Percentiles rank a stretch among this genome's conserved stretches.
Evolutionary conservation across 441 rosid species (phyloP).

Genomic region (Pelargonium citronellum): DNA sequence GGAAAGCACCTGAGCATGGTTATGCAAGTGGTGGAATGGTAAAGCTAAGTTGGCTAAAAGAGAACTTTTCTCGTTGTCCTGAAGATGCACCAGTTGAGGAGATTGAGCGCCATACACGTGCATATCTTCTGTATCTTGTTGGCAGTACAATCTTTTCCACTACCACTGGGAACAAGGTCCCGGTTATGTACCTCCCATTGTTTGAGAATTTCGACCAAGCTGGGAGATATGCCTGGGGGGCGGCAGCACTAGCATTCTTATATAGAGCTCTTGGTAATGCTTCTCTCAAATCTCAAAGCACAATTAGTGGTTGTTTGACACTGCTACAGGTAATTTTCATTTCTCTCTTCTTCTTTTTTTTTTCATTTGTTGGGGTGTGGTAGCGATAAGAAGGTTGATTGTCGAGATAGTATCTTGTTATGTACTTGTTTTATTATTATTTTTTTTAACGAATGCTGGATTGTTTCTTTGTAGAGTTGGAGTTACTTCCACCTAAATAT

Average conservation of each 20-base stretch:
- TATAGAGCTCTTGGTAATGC: slow-evolving; percentile 98
- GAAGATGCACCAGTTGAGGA: slow-evolving; percentile 56
- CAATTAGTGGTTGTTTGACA: slow-evolving; percentile 93
- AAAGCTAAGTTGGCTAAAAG: slow-evolving; percentile 96
- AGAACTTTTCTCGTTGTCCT: slow-evolving; percentile 69
- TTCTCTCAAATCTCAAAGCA: slow-evolving; percentile 87
- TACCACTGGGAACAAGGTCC: slow-evolving; percentile 95
- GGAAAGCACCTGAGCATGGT: slow-evolving; percentile 38
- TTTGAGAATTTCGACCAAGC: slow-evolving; percentile 76
- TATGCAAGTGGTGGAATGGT: slow-evolving; percentile 59
- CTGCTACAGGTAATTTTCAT: slow-evolving; percentile 44
- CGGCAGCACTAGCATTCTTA: slow-evolving; percentile 87
- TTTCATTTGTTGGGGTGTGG: slow-evolving; percentile 84
- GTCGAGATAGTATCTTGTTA: no score
- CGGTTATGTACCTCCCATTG: slow-evolving; percentile 94
- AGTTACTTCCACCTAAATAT: slow-evolving; percentile 70
- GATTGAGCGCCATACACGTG: slow-evolving; percentile 69
- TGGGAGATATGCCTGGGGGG: slow-evolving; percentile 91
- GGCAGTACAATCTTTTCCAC: slow-evolving; percentile 98
- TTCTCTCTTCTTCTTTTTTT: slow-evolving; percentile 20
- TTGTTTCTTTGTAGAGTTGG: slow-evolving; percentile 47
- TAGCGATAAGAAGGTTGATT: no score
- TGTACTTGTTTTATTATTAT: no score
- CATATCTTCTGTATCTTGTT: slow-evolving; percentile 82
- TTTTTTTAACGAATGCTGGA: not conserved